Conservation (phyloP, 2,329 filamentous ascomycete genomes). For the Lasiodiplodia sp. region DNA sequence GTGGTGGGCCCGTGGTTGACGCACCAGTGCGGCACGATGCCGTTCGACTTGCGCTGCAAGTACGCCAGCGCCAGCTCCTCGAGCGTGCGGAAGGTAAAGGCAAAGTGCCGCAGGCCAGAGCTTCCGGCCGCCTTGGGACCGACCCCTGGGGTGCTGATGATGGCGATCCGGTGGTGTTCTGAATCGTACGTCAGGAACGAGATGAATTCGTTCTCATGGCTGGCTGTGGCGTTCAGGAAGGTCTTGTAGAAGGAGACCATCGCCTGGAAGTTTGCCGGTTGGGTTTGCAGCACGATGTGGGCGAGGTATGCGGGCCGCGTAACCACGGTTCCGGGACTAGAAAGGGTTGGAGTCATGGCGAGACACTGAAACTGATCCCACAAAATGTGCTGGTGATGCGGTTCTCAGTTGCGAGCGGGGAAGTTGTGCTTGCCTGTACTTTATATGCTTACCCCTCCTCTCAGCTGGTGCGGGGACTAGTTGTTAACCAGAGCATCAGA, state of each 20-base stretch:
- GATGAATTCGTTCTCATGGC: constrained; percentile 35
- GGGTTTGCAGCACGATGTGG: constrained; percentile 42
- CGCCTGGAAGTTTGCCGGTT: constrained; percentile 35
- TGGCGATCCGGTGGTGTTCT: constrained; percentile 59
- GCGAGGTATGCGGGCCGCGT: constrained; percentile 33
- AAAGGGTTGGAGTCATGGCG: not conserved
- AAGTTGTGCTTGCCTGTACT: not conserved
- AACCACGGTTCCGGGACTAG: not conserved
- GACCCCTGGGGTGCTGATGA: constrained; percentile 41
- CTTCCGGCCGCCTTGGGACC: constrained; percentile 34
- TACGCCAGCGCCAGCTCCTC: constrained; percentile 49
- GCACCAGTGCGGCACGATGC: constrained; percentile 53
- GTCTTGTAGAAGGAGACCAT: constrained; percentile 49
- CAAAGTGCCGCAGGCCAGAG: constrained; percentile 52
- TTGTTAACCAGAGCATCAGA: not conserved
- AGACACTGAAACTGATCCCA: no score
- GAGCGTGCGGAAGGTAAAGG: constrained; percentile 51
- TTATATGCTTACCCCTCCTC: not conserved
- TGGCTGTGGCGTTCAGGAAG: constrained; percentile 46
- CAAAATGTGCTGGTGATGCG: no score
- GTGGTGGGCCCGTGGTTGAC: constrained; percentile 59
- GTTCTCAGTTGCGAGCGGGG: no score
- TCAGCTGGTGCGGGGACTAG: not conserved
- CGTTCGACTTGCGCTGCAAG: constrained; percentile 43
- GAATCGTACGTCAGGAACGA: constrained; percentile 56